Evolutionary conservation across 2,329 filamentous ascomycete species (phyloP).

Genomic region (Colletotrichum theobromicola): DNA sequence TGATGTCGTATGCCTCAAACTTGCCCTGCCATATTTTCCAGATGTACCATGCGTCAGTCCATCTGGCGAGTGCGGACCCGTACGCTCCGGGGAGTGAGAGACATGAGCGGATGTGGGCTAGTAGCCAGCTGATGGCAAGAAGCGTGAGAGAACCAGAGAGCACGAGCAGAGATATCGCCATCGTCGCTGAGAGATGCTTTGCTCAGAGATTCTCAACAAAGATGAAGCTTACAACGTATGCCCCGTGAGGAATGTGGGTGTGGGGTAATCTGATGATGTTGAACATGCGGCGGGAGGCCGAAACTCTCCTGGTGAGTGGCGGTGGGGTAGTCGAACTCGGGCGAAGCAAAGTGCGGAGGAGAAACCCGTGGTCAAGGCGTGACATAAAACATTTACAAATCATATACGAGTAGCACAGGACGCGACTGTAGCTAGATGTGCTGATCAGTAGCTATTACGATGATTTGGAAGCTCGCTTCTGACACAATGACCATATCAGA

Average conservation of each 20-base stretch:
- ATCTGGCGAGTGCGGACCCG: not conserved
- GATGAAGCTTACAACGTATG: not conserved
- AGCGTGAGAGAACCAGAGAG: not conserved
- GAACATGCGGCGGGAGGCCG: not conserved
- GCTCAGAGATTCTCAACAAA: not conserved
- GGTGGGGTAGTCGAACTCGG: not conserved
- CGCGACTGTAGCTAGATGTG: not conserved
- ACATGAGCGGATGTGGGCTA: not conserved
- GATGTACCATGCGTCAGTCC: not conserved
- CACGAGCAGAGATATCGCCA: not conserved
- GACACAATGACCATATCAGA: not conserved
- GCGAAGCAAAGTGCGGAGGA: too few relatives aligned
- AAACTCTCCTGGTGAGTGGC: not conserved
- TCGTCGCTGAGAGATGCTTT: not conserved
- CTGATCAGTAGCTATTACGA: not conserved
- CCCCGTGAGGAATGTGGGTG: not conserved
- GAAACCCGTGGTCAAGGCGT: not conserved
- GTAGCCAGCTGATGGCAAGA: not conserved
- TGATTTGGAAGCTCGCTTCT: not conserved
- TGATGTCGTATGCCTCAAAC: not conserved
- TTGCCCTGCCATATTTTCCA: not conserved
- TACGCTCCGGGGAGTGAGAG: not conserved
- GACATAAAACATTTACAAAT: not conserved
- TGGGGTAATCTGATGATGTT: not conserved
- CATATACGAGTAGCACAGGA: not conserved